Evolutionary conservation across 805 yeast species (phyloP), one percentile per base, ranked within the genome.

Genomic region (Grigorovia jiainica): DNA sequence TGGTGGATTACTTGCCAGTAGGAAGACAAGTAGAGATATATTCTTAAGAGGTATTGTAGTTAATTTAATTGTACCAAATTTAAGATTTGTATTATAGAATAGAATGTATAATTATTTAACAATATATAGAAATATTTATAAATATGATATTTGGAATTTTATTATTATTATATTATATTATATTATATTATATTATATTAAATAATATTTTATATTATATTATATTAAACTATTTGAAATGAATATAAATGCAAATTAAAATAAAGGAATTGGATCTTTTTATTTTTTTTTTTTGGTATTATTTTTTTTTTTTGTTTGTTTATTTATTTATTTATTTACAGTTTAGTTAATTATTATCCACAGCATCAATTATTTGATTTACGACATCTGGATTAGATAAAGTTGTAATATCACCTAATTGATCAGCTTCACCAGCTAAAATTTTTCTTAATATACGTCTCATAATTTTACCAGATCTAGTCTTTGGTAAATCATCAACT

Each of bases 401-500:
- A 13, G 92, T 82, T 30, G 86, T 70, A 47, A 79, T 76, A 66
- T 82, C 92, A 49, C 92, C 92, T 56, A 82, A 70, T 65, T 80
- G 87, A 58, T 82, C 89, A 48, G 81, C 82, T 65, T 82, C 90
- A 49, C 78, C 72, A 38, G 87, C 80, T 39, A 80, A 67, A 46
- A 82, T 70, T 68, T 82, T 82, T 67, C 92, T 76, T 63, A 82
- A 72, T 57, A 82, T 82, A 68, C 92, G 75, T 75, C 92, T 78
- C 92, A 82, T 82, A 53, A 82, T 82, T 68, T 82, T 82, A 58
- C 92, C 92, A 4, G 87, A 80, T 70, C 92, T 78, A 10, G 92
- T 82, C 72, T 82, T 82, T 57, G 92, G 92, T 62, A 82, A 75
- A 60, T 82, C 92, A 53, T 74, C 75, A 40, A 82, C 90, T 42